These are phyloP conservation scores for Suillus decipiens DNA, from an alignment of 768 basidiomycete species.

Conservation along the genomic window DNA sequence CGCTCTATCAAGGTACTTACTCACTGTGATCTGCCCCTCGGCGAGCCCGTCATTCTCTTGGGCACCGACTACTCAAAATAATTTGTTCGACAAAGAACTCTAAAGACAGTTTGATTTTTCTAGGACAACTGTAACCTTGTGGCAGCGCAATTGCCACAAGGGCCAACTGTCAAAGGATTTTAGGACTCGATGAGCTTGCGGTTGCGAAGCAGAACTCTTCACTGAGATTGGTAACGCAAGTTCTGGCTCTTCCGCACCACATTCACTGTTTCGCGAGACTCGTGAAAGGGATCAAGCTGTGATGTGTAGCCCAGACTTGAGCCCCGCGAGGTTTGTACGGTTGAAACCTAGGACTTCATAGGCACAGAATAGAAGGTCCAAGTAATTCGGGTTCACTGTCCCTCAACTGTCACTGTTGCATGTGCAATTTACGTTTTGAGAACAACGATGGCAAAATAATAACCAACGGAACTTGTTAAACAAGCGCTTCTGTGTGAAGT, in stretches of 20 bases:
- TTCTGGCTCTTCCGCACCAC: background rate
- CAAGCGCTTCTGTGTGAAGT: background rate
- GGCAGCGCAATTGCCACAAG: background rate
- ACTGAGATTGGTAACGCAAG: background rate
- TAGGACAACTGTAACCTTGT: background rate
- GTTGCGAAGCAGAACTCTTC: background rate
- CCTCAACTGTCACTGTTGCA: background rate
- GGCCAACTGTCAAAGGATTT: background rate
- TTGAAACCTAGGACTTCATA: background rate
- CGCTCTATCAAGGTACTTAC: background rate
- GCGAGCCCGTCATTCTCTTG: no score
- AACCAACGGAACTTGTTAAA: background rate
- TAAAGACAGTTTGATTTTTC: background rate
- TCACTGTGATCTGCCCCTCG: background rate
- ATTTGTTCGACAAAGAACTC: background rate
- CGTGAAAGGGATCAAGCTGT: background rate
- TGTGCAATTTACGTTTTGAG: slow-evolving; percentile 15
- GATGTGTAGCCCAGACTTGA: background rate
- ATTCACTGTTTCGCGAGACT: background rate
- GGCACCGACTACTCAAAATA: background rate
- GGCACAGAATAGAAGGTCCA: background rate
- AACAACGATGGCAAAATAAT: slow-evolving; percentile 18
- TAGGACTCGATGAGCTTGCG: background rate
- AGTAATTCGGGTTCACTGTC: background rate
- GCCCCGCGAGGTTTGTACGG: background rate